Conservation (phyloP, 352 stramenopile genomes). For the Nothophytophthora sp. region DNA sequence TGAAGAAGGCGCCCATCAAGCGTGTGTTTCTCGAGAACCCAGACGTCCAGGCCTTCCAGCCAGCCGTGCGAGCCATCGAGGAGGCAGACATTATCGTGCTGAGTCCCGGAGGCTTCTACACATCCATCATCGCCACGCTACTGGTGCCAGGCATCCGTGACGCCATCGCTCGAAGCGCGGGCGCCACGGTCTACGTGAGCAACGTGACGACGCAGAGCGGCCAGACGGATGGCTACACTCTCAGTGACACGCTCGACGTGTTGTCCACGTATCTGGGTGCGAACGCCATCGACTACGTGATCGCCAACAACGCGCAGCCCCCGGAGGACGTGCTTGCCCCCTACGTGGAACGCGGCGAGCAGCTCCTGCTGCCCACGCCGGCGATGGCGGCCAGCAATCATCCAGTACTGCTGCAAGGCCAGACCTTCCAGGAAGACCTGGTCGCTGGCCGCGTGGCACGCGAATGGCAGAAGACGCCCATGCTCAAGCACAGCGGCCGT, state of each 20-base stretch:
- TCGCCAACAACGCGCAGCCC: conserved; percentile 78
- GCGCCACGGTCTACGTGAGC: conserved; percentile 84
- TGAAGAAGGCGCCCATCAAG: conserved; percentile 74
- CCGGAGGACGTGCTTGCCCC: conserved; percentile 51
- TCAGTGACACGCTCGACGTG: conserved; percentile 66
- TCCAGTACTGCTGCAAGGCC: conserved; percentile 72
- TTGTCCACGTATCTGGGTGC: conserved; percentile 70
- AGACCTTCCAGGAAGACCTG: conserved; percentile 76
- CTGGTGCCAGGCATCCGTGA: conserved; percentile 83
- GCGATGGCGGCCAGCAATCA: conserved; percentile 57
- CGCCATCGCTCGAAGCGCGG: conserved; percentile 63
- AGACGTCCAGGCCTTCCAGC: conserved; percentile 68
- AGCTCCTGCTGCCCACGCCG: conserved; percentile 65
- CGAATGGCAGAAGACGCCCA: conserved; percentile 83
- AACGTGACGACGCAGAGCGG: conserved; percentile 86
- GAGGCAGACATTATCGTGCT: conserved; percentile 87
- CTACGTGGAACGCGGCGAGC: conserved; percentile 75
- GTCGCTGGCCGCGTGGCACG: conserved; percentile 31
- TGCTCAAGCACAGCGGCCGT: conserved; percentile 86
- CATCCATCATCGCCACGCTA: conserved; percentile 82
- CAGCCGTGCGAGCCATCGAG: conserved; percentile 79
- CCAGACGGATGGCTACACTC: conserved; percentile 79
- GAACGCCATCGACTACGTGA: conserved; percentile 84
- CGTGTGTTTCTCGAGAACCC: conserved; percentile 80
- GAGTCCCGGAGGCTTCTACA: conserved; percentile 84